Conservation (phyloP, 176 grass and related monocot species). For the sorghum (Sorghum bicolor) region DNA sequence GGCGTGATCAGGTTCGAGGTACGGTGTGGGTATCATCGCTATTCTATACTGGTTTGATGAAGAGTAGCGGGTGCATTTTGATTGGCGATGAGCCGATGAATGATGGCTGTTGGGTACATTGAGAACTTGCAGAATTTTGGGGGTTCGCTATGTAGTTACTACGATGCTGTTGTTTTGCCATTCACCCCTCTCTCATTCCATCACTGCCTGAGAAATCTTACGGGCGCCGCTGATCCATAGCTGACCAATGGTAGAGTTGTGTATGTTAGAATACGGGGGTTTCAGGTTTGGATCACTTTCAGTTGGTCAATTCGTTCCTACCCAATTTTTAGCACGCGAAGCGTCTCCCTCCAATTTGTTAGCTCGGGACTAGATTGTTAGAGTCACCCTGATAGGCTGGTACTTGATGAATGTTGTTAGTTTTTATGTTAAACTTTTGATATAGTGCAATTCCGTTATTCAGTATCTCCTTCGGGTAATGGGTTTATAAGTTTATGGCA, state of each 20-base stretch:
- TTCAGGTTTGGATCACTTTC: background rate
- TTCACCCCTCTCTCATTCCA: background rate
- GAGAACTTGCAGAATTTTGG: background rate
- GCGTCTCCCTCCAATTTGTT: background rate
- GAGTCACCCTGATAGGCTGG: background rate
- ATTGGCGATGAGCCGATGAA: background rate
- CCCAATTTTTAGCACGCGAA: background rate
- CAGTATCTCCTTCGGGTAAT: background rate
- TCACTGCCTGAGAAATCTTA: background rate
- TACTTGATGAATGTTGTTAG: background rate
- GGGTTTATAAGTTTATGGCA: background rate
- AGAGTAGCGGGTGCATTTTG: background rate
- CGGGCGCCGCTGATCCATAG: background rate
- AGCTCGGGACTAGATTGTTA: background rate
- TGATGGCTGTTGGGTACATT: background rate
- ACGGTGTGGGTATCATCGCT: background rate
- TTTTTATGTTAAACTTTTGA: background rate
- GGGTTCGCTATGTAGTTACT: no score
- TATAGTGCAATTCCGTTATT: background rate
- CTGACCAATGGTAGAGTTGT: background rate
- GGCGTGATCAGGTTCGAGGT: slow-evolving; percentile 54
- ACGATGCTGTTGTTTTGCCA: background rate
- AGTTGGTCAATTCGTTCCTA: background rate
- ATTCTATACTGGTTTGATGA: background rate
- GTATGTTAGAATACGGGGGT: background rate